Percentiles rank a stretch among this genome's conserved stretches.
Evolutionary conservation across 1,139 yeast species (phyloP).

Genomic region (Magnusiomyces ingens): DNA sequence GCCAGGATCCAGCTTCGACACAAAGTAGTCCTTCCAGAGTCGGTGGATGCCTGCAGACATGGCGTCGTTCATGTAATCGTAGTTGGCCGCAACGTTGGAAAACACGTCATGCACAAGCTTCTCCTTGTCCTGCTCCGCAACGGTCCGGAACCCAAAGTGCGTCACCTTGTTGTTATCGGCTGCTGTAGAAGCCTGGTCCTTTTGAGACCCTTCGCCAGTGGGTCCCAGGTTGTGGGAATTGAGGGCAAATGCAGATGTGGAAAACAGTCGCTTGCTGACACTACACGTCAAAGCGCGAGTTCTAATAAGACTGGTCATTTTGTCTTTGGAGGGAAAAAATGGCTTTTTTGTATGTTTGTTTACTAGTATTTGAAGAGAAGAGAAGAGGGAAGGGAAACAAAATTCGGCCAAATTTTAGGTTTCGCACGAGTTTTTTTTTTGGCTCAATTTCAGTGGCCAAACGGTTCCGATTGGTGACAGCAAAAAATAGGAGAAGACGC

Average conservation of each 20-base stretch:
- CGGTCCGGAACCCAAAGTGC: slow-evolving; percentile 89
- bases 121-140: slow-evolving; percentile 75
- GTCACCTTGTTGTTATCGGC: slow-evolving; percentile 42
- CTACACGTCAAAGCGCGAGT: background rate
- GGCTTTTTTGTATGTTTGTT: background rate
- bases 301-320: background rate
- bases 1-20: slow-evolving; percentile 85
- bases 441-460: too few relatives aligned
- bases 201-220: background rate
- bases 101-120: slow-evolving; percentile 79
- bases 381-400: background rate
- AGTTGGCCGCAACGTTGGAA: slow-evolving; percentile 88
- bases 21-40: slow-evolving; percentile 89
- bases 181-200: background rate
- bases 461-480: too few relatives aligned
- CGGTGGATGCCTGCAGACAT: slow-evolving; percentile 96
- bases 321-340: background rate
- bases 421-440: background rate
- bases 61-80: slow-evolving; percentile 95
- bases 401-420: background rate
- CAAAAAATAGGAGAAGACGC: too few relatives aligned
- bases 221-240: background rate
- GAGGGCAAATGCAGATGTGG: background rate
- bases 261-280: background rate
- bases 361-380: background rate